Percentiles rank a stretch among this genome's conserved stretches.
These are phyloP conservation scores for Ustilago vetiveriae DNA, from an alignment of 1,284 basidiomycete genomes.

Conservation along the genomic window DNA sequence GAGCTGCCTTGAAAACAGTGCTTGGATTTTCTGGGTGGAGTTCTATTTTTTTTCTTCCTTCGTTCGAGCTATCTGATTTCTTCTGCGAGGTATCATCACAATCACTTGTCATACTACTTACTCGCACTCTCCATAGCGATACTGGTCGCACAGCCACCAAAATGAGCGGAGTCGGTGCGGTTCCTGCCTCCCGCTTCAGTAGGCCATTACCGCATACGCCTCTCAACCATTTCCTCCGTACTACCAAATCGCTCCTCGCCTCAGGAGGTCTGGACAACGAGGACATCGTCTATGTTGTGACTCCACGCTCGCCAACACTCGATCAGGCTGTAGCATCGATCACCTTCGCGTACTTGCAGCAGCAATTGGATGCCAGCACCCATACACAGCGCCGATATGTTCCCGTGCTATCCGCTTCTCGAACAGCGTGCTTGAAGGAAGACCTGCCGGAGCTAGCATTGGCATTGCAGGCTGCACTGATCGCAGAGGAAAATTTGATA, in stretches of 20 bases:
- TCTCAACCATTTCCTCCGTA: conserved; percentile 43
- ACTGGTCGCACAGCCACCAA: no score
- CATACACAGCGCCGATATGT: conserved; percentile 40
- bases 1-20: background rate
- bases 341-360: conserved; percentile 27
- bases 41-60: background rate
- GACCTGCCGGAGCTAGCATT: conserved; percentile 18
- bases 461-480: conserved; percentile 34
- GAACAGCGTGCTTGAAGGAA: conserved; percentile 4
- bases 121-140: no score
- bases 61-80: background rate
- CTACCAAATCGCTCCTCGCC: conserved; percentile 36
- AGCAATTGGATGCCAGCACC: conserved; percentile 9
- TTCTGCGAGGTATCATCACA: background rate
- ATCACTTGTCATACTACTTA: no score
- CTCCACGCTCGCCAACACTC: conserved; percentile 16
- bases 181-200: conserved; percentile 22
- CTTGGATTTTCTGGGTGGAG: conserved; percentile 7
- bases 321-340: conserved; percentile 39
- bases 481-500: conserved; percentile 29
- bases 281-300: conserved; percentile 42
- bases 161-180: conserved; percentile 32
- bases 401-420: conserved; percentile 22
- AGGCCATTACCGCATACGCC: conserved; percentile 36
- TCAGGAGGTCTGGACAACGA: conserved; percentile 43